phyloP scores from a whole-genome alignment of 495 filamentous ascomycete genomes.

The Penicillium flavigenum region DNA sequence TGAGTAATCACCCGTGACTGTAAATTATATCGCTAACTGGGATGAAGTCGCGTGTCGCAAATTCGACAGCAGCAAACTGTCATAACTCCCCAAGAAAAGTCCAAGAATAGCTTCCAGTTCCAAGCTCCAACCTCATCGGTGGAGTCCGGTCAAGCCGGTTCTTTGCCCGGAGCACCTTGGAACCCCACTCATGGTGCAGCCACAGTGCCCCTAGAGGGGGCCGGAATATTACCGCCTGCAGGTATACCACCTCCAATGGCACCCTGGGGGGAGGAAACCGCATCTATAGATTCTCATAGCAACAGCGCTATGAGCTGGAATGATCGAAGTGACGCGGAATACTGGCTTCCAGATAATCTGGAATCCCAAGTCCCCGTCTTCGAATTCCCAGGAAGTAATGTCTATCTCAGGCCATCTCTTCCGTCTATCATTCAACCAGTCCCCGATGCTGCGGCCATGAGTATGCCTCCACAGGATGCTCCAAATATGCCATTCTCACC shows the following conservation, averaged over 20 bases:
- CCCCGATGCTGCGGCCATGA: slow-evolving; percentile 21
- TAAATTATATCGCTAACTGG: slow-evolving; percentile 8
- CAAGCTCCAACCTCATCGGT: slow-evolving; percentile 23
- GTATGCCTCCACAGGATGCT: slow-evolving; percentile 24
- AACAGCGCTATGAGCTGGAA: slow-evolving; percentile 33
- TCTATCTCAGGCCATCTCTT: slow-evolving; percentile 40
- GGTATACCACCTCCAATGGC: slow-evolving; percentile 19
- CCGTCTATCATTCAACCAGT: slow-evolving; percentile 43
- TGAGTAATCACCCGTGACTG: slow-evolving; percentile 27
- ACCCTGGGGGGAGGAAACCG: slow-evolving; percentile 26
- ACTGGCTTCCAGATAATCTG: slow-evolving; percentile 45
- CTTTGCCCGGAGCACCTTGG: slow-evolving; percentile 26
- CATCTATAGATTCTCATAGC: slow-evolving; percentile 27
- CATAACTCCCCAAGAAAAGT: slow-evolving; percentile 19
- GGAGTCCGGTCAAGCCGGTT: slow-evolving; percentile 20
- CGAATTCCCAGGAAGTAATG: slow-evolving; percentile 40
- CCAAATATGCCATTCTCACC: slow-evolving; percentile 26
- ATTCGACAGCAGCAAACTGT: slow-evolving; percentile 42
- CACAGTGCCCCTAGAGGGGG: slow-evolving; percentile 26
- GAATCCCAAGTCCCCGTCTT: slow-evolving; percentile 37
- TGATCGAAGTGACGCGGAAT: slow-evolving; percentile 37
- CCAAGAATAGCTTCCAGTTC: slow-evolving; percentile 25
- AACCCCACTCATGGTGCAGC: slow-evolving; percentile 23
- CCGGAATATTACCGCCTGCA: slow-evolving; percentile 22
- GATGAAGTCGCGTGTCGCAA: slow-evolving; percentile 39